Conservation (phyloP, 2,329 filamentous ascomycete species). For the Neobulgaria alba region DNA sequence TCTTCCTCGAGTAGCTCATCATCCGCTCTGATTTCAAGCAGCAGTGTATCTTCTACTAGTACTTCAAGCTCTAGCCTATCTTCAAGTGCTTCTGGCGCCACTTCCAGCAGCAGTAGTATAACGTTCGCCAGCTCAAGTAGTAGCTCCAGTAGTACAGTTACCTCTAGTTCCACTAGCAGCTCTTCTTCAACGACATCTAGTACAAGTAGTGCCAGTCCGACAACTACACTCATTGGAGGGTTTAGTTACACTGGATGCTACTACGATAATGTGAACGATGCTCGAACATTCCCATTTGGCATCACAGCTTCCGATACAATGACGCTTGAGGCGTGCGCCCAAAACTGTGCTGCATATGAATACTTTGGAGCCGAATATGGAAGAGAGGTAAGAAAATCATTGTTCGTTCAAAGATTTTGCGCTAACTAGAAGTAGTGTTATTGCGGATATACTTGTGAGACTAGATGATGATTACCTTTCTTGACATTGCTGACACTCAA, state of each 20-base stretch:
- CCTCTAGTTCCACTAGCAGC: no score
- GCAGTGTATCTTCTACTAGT: not conserved
- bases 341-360: not conserved
- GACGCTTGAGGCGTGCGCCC: conserved; percentile 1
- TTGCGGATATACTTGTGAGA: not conserved
- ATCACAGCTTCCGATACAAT: not conserved
- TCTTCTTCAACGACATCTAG: not conserved
- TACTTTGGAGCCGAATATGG: conserved; percentile 4
- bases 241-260: conserved; percentile 1
- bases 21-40: no score
- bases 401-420: not conserved
- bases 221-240: not conserved
- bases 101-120: no score
- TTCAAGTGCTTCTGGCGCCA: no score
- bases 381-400: not conserved
- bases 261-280: not conserved
- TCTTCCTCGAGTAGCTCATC: no score
- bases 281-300: not conserved
- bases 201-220: not conserved
- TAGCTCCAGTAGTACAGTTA: no score
- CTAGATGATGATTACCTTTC: no score
- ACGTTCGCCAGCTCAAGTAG: no score
- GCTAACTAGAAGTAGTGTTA: not conserved
- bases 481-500: no score
- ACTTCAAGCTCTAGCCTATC: not conserved